Evolutionary conservation across 2,329 filamentous ascomycete species (phyloP), one percentile per base, ranked within the genome.

Genomic region (Pezicula carpinea): DNA sequence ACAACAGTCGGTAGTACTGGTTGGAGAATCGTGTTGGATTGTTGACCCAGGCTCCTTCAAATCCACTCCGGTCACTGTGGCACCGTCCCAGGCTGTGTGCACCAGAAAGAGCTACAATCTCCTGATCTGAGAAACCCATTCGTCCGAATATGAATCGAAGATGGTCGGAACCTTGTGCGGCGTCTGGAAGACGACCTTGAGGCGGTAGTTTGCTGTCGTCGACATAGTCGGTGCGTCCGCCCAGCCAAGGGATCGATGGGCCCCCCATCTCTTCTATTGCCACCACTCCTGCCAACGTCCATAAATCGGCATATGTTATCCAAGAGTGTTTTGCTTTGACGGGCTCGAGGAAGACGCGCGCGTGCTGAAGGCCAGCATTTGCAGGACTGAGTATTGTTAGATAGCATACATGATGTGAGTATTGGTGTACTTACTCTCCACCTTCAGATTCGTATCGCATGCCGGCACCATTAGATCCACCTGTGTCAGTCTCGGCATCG

Each of bases 381-480:
- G 80, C 77, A 4, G 80, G 79, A 59, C 38, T 40, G 21, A 11
- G 15, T 5, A 17, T 19, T 22, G 22, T 40, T 19, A 23, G 38
- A 5, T 10, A 15, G 6, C 7, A 13, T 19, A 11, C 15, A 23
- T n/a, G 10, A 6, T 19, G 14, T 15, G 7, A 15, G 18, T 5
- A 23, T 14, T 22, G 21, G 21, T 35, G 18, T 14, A 26, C 38
- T 23, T 40, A 40, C 38, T 84, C 80, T 50, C 78, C 80, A 49
- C 79, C 79, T 66, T 83, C 80, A 19, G 71, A 66, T 66, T 83
- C 79, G 60, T 82, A 84, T 29, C 80, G 72, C 80, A 84, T 84
- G 15, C 79, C 80, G 0, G 81, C 80, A 49, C 81, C 81, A 60
- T 84, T 84, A 21, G 73, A 78, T 32, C 80, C 80, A 31, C 81